Evolutionary conservation across 805 yeast species (phyloP).

Genomic region (Metschnikowia lunata): DNA sequence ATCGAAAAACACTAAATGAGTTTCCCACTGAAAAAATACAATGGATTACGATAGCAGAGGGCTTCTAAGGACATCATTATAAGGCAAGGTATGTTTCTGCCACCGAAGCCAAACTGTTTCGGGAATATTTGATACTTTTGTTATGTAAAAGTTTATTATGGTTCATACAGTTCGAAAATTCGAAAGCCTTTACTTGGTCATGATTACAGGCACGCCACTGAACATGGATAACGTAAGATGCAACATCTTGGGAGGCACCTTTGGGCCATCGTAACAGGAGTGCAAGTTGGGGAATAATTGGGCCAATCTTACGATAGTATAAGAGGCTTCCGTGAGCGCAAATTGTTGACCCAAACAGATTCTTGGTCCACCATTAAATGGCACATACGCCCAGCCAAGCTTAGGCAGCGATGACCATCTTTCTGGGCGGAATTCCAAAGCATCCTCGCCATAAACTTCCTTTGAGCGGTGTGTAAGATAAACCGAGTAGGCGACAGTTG

Average conservation of each 20-base stretch:
- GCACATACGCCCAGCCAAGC: conserved; percentile 46
- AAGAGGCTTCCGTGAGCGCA: conserved; percentile 50
- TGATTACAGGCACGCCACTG: conserved; percentile 20
- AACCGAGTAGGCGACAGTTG: conserved; percentile 16
- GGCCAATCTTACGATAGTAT: conserved; percentile 35
- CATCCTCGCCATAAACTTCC: conserved; percentile 32
- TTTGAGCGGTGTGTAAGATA: conserved; percentile 20
- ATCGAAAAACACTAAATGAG: no score
- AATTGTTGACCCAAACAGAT: conserved; percentile 55
- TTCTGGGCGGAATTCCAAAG: conserved; percentile 33
- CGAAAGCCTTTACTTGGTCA: conserved; percentile 1
- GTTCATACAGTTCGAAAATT: no score
- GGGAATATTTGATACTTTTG: no score
- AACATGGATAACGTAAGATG: conserved; percentile 25
- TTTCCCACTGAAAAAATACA: no score
- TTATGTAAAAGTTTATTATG: no score
- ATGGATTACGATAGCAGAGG: no score
- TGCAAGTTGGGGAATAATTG: conserved; percentile 28
- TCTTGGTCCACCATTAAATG: conserved; percentile 55
- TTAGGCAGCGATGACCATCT: conserved; percentile 32
- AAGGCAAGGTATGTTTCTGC: no score
- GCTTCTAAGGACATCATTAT: no score
- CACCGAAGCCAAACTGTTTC: no score
- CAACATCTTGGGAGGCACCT: conserved; percentile 17
- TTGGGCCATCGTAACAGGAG: conserved; percentile 13